A percentile compares a stretch with the other conserved stretches of the same genome.
phyloP scores from a whole-genome alignment of 1,284 basidiomycete species.

The Cystobasidium pallidum region DNA sequence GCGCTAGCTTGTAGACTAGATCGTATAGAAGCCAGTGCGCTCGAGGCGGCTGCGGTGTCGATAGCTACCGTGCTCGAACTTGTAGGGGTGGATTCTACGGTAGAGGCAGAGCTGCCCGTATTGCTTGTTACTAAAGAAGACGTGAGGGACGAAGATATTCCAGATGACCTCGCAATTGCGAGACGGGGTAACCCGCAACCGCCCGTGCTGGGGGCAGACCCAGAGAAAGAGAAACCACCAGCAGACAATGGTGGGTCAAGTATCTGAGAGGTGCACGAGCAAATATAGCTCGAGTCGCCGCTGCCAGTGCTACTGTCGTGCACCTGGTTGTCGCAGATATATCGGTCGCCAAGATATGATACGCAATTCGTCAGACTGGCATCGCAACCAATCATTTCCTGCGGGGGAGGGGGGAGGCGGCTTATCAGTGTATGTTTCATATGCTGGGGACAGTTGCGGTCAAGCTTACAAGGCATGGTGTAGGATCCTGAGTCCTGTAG shows the following conservation, averaged over 20 bases:
- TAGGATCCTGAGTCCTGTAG: constrained; percentile 17
- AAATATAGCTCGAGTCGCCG: constrained; percentile 36
- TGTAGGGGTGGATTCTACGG: background rate
- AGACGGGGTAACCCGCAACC: constrained; percentile 33
- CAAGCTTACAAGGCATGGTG: constrained; percentile 28
- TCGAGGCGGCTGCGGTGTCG: constrained; percentile 22
- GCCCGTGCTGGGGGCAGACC: constrained; percentile 22
- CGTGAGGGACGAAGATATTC: background rate
- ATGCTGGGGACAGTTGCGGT: background rate
- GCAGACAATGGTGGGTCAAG: constrained; percentile 4
- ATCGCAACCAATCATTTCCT: constrained; percentile 44
- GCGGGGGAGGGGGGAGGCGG: background rate
- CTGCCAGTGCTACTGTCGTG: constrained; percentile 19
- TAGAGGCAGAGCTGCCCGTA: background rate
- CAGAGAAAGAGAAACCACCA: constrained; percentile 34
- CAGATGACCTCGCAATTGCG: background rate
- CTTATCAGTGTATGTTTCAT: background rate
- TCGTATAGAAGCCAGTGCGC: constrained; percentile 26
- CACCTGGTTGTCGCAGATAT: constrained; percentile 27
- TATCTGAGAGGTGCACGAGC: constrained; percentile 15
- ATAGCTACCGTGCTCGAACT: constrained; percentile 4
- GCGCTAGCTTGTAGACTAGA: constrained; percentile 36
- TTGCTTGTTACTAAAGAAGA: background rate
- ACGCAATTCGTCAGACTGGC: constrained; percentile 26
- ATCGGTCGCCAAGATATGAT: constrained; percentile 31